These are phyloP conservation scores for Boletus barrowsii DNA, from an alignment of 768 basidiomycete species.

Conservation along the genomic window DNA sequence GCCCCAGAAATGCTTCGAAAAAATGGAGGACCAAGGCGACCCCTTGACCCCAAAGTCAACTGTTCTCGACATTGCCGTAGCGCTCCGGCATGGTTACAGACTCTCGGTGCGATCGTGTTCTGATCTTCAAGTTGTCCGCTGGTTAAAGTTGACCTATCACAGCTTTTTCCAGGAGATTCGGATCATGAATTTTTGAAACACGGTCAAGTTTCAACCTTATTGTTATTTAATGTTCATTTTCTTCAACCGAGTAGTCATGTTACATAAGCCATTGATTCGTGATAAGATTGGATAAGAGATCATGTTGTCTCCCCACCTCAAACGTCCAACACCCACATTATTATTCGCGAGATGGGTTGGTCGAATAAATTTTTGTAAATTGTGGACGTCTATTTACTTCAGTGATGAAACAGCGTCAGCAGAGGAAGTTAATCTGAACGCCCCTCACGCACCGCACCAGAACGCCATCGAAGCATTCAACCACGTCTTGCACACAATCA, in stretches of 20 bases:
- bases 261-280: constrained; percentile 16
- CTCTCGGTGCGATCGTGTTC: neutral
- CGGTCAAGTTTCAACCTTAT: constrained; percentile 25
- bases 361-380: constrained; percentile 2
- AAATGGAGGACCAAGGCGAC: constrained; percentile 14
- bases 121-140: neutral
- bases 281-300: constrained; percentile 19
- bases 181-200: constrained; percentile 28
- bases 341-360: constrained; percentile 25
- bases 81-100: neutral
- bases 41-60: constrained; percentile 1
- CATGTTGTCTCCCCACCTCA: neutral
- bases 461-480: constrained; percentile 69
- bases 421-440: constrained; percentile 57
- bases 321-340: neutral
- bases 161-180: constrained; percentile 11
- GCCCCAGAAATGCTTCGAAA: constrained; percentile 9
- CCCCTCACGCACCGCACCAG: constrained; percentile 53
- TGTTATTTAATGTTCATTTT: constrained; percentile 14
- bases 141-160: constrained; percentile 8
- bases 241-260: constrained; percentile 3
- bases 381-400: constrained; percentile 7
- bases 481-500: constrained; percentile 51
- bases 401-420: constrained; percentile 44
- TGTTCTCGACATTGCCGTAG: constrained; percentile 25